A percentile compares a stretch with the other conserved stretches of the same genome.
phyloP scores from a whole-genome alignment of 805 yeast species.

The Monosporozyma unispora region DNA sequence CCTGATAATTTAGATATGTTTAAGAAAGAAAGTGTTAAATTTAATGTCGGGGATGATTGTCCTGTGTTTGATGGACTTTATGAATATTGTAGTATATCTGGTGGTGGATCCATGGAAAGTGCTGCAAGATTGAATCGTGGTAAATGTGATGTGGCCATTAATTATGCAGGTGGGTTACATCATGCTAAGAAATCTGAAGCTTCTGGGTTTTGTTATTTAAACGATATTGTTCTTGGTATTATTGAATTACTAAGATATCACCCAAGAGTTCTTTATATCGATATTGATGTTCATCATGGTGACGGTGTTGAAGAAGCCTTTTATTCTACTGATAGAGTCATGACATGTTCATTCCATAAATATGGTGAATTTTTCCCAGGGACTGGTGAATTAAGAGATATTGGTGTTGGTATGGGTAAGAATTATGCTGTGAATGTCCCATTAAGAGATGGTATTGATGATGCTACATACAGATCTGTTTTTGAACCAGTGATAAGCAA shows the following conservation, averaged over 20 bases:
- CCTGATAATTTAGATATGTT: slow-evolving; percentile 87
- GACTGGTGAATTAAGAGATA: slow-evolving; percentile 86
- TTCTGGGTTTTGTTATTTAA: slow-evolving; percentile 89
- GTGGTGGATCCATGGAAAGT: slow-evolving; percentile 93
- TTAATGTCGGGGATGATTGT: slow-evolving; percentile 89
- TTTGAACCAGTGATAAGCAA: slow-evolving; percentile 85
- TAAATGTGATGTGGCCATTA: slow-evolving; percentile 87
- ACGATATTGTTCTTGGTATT: slow-evolving; percentile 87
- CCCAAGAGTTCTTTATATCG: slow-evolving; percentile 87
- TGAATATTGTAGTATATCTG: slow-evolving; percentile 78
- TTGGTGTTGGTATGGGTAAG: slow-evolving; percentile 82
- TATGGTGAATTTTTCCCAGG: slow-evolving; percentile 97
- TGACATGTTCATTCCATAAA: slow-evolving; percentile 94
- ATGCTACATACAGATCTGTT: slow-evolving; percentile 65
- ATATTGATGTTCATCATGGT: slow-evolving; percentile 93
- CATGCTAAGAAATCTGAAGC: slow-evolving; percentile 95
- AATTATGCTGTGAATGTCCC: slow-evolving; percentile 88
- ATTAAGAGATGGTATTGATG: slow-evolving; percentile 90
- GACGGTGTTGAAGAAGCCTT: slow-evolving; percentile 98
- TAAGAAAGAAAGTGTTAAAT: slow-evolving; percentile 77
- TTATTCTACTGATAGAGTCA: slow-evolving; percentile 87
- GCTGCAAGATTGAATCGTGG: slow-evolving; percentile 78
- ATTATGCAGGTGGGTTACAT: slow-evolving; percentile 95
- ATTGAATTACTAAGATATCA: slow-evolving; percentile 78
- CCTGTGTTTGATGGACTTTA: slow-evolving; percentile 93